Evolutionary conservation across 2,329 filamentous ascomycete species (phyloP).

Genomic region (Alternaria sp.): DNA sequence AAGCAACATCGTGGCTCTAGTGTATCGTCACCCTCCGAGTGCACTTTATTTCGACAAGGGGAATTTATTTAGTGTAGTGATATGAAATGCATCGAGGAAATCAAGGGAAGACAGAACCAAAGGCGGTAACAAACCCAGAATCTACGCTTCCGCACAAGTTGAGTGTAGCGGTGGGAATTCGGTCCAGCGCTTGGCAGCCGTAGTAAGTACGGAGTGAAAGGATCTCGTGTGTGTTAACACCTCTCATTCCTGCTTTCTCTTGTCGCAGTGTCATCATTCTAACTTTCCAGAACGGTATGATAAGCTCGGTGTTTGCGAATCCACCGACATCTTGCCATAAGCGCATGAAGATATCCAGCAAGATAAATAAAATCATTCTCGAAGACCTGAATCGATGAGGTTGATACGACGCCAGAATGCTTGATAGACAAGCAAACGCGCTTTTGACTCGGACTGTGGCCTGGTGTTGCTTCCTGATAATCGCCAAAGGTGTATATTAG

Average conservation of each 20-base stretch:
- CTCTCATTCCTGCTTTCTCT: neutral
- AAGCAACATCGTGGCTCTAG: neutral
- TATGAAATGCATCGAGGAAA: neutral
- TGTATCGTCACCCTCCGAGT: neutral
- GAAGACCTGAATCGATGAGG: neutral
- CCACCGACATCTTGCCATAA: neutral
- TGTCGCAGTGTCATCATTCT: neutral
- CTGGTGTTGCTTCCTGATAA: neutral
- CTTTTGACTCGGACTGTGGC: neutral
- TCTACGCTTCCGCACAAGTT: neutral
- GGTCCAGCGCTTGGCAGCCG: neutral
- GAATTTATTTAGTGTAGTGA: neutral
- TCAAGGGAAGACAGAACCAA: too few species aligned
- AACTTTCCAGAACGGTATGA: neutral
- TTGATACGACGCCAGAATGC: neutral
- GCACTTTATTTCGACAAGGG: too few species aligned
- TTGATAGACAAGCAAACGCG: neutral
- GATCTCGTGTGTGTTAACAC: neutral
- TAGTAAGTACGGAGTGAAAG: neutral
- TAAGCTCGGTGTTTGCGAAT: neutral
- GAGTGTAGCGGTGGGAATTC: neutral
- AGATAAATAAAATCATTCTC: neutral
- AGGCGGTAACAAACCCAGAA: accelerated
- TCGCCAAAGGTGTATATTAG: neutral
- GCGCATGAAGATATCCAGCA: neutral